These are phyloP conservation scores for Leccinum broughii DNA, from an alignment of 768 basidiomycete species.

Conservation along the genomic window DNA sequence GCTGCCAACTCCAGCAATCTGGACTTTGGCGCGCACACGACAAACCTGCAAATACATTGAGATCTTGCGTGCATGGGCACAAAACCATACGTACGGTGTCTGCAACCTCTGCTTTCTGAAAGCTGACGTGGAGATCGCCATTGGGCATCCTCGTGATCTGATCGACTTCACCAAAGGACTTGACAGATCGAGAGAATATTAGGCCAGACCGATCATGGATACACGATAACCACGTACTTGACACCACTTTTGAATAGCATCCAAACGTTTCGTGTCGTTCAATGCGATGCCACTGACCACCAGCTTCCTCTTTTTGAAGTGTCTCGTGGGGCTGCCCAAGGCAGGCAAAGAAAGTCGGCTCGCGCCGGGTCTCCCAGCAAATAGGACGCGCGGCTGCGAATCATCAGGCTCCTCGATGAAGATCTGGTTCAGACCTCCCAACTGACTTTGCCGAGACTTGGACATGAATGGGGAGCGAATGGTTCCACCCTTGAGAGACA, in stretches of 20 bases:
- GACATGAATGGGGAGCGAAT: constrained; percentile 34
- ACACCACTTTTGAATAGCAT: constrained; percentile 73
- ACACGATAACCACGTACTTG: constrained; percentile 48
- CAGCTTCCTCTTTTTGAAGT: constrained; percentile 59
- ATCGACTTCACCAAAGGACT: constrained; percentile 77
- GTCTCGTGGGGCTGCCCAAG: constrained; percentile 39
- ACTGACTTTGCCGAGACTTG: constrained; percentile 21
- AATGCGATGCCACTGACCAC: constrained; percentile 68
- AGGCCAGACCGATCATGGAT: not conserved
- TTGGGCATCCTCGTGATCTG: constrained; percentile 74
- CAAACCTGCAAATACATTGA: constrained; percentile 54
- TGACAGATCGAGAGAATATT: constrained; percentile 7
- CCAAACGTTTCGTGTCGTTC: constrained; percentile 61
- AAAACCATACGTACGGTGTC: constrained; percentile 58
- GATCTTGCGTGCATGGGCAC: not conserved
- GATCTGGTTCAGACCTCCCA: constrained; percentile 20
- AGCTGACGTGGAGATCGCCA: constrained; percentile 77
- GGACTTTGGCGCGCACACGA: constrained; percentile 72
- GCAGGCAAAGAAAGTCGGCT: constrained; percentile 34
- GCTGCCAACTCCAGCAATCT: constrained; percentile 74
- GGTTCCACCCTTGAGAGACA: constrained; percentile 31
- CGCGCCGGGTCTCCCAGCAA: constrained; percentile 21
- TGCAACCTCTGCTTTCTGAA: constrained; percentile 73
- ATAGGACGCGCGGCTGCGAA: constrained; percentile 33
- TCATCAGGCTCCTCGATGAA: constrained; percentile 29